Evolutionary conservation across 192 early-diverging fungal genomes (phyloP), one percentile per base, ranked within the genome.

Genomic region (Podila horticola): DNA sequence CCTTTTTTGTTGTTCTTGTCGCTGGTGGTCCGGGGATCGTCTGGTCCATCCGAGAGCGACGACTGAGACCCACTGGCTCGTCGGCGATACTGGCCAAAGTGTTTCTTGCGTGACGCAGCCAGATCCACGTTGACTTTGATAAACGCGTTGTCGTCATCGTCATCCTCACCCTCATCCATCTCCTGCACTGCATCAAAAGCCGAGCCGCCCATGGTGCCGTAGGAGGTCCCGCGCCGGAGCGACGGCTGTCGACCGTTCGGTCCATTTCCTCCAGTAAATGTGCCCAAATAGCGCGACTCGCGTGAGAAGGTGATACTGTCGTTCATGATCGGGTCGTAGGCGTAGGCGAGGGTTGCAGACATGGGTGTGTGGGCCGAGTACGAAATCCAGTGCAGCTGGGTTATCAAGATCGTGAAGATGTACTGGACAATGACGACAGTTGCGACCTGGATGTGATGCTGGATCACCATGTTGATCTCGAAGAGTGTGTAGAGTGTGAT

Each of bases 341-440:
- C 68, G 58, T 81, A 81, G 30, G 55, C 60, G 5, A 81, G 67
- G 2, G 66, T 60, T 5, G 77, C 77, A n/a, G 77, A 81, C 77
- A 81, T 81, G 41, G 77, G 77, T 11, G 77, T 81, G 57, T 81
- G 77, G 7, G 67, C 64, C 3, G 77, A 81, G 28, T 81, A 81
- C 10, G 62, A 59, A 41, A 81, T 81, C 77, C 77, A 81, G 52
- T 81, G 77, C 5, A 81, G n/a, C 28, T 81, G 77, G 5, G 77
- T 73, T 7, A 81, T 24, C 33, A 73, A 5, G 3, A 73, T 5
- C 19, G 77, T 73, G 10, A 73, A 38, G 17, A 38, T 33, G 48
- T 81, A 81, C n/a, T 81, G 77, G 19, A 55, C 58, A 22, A 81
- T 61, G 1, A 73, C 20, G 0, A 55, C 36, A 0, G 60, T 7